Conservation (phyloP, 345 rosid species). For the Brassica juncea region DNA sequence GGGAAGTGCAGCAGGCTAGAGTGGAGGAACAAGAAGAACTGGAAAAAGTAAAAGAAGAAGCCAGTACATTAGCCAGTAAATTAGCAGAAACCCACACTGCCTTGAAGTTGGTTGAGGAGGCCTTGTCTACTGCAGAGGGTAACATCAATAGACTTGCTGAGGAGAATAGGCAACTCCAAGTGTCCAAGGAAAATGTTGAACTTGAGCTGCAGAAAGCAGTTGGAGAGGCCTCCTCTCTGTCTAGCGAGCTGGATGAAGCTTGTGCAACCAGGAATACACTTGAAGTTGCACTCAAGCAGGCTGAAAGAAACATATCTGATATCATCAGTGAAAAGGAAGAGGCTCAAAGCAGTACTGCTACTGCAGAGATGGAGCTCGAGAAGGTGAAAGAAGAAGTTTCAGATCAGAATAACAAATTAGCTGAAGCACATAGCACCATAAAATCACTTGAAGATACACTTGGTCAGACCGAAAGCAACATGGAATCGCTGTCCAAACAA, state of each 20-base stretch:
- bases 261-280: constrained; percentile 51
- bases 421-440: constrained; percentile 58
- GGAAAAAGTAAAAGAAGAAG: constrained; percentile 53
- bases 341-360: constrained; percentile 53
- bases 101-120: constrained; percentile 55
- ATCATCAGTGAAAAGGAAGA: constrained; percentile 72
- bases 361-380: constrained; percentile 59
- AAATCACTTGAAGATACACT: constrained; percentile 66
- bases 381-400: constrained; percentile 54
- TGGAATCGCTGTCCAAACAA: constrained; percentile 55
- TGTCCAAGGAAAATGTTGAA: constrained; percentile 52
- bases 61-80: constrained; percentile 43
- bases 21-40: constrained; percentile 54
- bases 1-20: constrained; percentile 60
- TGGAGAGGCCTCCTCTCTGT: constrained; percentile 54
- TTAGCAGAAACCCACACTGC: constrained; percentile 54
- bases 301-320: constrained; percentile 56
- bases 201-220: constrained; percentile 59
- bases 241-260: constrained; percentile 55
- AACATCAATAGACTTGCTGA: constrained; percentile 48
- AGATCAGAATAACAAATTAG: constrained; percentile 52
- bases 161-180: constrained; percentile 57
- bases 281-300: constrained; percentile 64
- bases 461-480: constrained; percentile 55
- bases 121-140: constrained; percentile 54